Percentiles rank a stretch among this genome's conserved stretches.
phyloP scores from a whole-genome alignment of 148 eudicot species.

The Fallopia convolvulus region DNA sequence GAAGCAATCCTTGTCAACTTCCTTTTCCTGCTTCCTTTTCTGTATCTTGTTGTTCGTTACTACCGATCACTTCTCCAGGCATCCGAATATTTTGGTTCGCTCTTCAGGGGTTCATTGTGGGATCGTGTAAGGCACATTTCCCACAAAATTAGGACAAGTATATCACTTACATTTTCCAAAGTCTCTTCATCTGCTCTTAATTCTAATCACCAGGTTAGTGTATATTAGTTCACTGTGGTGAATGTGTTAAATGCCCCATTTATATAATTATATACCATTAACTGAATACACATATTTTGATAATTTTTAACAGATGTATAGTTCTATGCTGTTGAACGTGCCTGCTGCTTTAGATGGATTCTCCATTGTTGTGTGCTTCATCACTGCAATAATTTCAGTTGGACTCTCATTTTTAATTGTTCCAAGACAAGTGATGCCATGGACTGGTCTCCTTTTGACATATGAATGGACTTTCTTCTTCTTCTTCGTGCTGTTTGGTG shows the following conservation, averaged over 20 bases:
- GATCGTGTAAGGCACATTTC: conserved; percentile 65
- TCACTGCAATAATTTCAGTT: conserved; percentile 57
- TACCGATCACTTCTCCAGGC: conserved; percentile 68
- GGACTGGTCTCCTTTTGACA: conserved; percentile 88
- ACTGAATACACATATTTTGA: neutral
- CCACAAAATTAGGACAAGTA: conserved; percentile 53
- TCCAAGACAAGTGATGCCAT: conserved; percentile 90
- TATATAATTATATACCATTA: conserved; percentile 4
- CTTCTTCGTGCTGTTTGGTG: conserved; percentile 70
- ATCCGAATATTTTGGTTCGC: conserved; percentile 18
- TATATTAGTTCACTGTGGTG: neutral
- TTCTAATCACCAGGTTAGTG: conserved; percentile 63
- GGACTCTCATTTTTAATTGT: conserved; percentile 55
- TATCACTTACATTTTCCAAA: conserved; percentile 44
- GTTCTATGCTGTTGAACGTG: conserved; percentile 54
- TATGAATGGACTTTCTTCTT: conserved; percentile 87
- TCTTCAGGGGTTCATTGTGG: conserved; percentile 36
- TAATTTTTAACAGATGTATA: conserved; percentile 34
- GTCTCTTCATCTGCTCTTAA: conserved; percentile 47
- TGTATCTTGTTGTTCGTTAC: conserved; percentile 42
- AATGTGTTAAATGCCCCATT: neutral
- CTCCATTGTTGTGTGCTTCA: conserved; percentile 57
- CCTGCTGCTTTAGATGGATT: conserved; percentile 75
- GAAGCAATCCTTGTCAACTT: conserved; percentile 52
- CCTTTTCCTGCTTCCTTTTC: conserved; percentile 68